A percentile compares a stretch with the other conserved stretches of the same genome.
phyloP scores from a whole-genome alignment of 148 eudicot genomes.

The Rhododendron henanense region DNA sequence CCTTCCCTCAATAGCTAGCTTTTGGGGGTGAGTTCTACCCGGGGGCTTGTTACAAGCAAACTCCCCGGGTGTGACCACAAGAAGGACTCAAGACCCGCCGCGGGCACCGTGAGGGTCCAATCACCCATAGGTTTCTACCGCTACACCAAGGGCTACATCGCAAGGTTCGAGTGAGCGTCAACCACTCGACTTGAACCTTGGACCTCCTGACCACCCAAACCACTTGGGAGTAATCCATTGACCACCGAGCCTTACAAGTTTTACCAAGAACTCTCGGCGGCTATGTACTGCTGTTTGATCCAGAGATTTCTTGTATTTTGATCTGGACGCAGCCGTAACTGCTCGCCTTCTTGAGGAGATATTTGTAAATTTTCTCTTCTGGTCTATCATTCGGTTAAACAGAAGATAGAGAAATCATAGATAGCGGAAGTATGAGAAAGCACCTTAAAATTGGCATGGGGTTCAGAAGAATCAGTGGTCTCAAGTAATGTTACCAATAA shows the following conservation, averaged over 20 bases:
- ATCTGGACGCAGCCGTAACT: neutral
- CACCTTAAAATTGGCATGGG: neutral
- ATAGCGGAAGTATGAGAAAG: neutral
- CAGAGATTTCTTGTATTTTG: neutral
- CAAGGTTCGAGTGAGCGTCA: neutral
- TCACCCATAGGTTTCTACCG: no score
- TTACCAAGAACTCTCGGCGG: neutral
- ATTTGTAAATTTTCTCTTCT: neutral
- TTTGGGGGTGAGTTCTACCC: no score
- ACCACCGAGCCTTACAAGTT: neutral
- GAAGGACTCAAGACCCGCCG: no score
- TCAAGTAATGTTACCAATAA: neutral
- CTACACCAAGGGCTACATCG: neutral
- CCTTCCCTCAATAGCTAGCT: no score
- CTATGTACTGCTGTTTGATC: neutral
- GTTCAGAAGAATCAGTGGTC: neutral
- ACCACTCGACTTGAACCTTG: neutral
- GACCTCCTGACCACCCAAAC: neutral
- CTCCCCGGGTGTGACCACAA: no score
- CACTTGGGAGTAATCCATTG: neutral
- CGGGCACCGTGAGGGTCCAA: no score
- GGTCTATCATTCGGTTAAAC: neutral
- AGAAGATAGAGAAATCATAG: neutral
- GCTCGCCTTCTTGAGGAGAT: neutral
- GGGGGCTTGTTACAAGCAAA: no score